These are phyloP conservation scores for Senecio squalidus DNA, from an alignment of 140 eudicot species.

Conservation along the genomic window DNA sequence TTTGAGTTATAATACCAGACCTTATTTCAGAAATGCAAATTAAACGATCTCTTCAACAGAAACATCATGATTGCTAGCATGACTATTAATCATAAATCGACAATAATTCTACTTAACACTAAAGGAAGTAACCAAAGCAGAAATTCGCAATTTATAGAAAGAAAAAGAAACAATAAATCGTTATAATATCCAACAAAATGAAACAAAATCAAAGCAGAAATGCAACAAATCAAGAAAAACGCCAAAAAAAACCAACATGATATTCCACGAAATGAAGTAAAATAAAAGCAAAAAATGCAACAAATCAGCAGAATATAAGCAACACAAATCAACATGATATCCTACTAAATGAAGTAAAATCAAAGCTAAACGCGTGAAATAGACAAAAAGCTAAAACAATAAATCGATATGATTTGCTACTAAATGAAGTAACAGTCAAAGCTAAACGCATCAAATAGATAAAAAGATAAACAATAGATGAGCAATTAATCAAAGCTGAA, in stretches of 20 bases:
- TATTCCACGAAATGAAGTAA: neutral
- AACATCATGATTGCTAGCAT: neutral
- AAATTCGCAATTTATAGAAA: too few species aligned
- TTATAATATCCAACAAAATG: too few species aligned
- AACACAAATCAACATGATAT: neutral
- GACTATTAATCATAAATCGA: neutral
- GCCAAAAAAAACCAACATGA: too few species aligned
- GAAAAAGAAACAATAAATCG: too few species aligned
- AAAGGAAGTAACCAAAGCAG: neutral
- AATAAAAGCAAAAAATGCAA: neutral
- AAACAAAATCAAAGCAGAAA: neutral
- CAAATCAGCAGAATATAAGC: neutral
- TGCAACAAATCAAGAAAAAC: neutral
- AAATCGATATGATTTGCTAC: too few species aligned
- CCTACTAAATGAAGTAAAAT: neutral
- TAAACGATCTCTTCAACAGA: neutral
- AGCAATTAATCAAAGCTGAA: too few species aligned
- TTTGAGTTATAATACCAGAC: neutral
- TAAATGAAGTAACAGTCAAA: neutral
- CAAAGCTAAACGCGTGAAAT: neutral
- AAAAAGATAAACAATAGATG: too few species aligned
- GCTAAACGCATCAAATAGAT: neutral
- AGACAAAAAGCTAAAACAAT: neutral
- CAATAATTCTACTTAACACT: neutral
- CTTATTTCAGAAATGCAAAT: neutral